Evolutionary conservation across 495 filamentous ascomycete species (phyloP).

Genomic region (Neurospora tetrasperma): DNA sequence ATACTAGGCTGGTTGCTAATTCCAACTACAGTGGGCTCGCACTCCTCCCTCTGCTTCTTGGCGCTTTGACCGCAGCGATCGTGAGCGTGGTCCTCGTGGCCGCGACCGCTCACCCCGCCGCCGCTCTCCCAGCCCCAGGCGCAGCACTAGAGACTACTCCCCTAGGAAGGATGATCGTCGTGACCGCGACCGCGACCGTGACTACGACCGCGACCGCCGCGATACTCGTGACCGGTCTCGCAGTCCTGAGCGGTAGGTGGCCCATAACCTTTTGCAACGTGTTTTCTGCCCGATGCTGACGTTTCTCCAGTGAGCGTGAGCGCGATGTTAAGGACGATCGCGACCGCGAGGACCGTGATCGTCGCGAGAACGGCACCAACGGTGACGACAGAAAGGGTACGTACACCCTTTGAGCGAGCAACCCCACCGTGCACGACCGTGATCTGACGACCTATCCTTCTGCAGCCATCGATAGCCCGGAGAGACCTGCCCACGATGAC

Average conservation of each 20-base stretch:
- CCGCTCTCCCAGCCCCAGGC: constrained; percentile 74
- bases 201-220: constrained; percentile 67
- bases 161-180: constrained; percentile 86
- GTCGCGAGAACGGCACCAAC: constrained; percentile 56
- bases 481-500: constrained; percentile 80
- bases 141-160: constrained; percentile 72
- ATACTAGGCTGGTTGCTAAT: constrained; percentile 11
- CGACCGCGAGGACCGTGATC: constrained; percentile 49
- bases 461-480: constrained; percentile 57
- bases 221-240: constrained; percentile 64
- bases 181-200: constrained; percentile 68
- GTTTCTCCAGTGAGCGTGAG: constrained; percentile 37
- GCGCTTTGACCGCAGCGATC: constrained; percentile 67
- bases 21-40: constrained; percentile 71
- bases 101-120: constrained; percentile 45
- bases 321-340: constrained; percentile 43
- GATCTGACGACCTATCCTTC: constrained; percentile 12
- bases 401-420: constrained; percentile 16
- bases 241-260: constrained; percentile 60
- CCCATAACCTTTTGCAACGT: constrained; percentile 5
- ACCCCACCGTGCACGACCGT: not conserved
- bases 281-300: not conserved
- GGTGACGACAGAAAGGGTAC: constrained; percentile 87
- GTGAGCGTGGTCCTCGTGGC: constrained; percentile 8
- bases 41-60: constrained; percentile 97